phyloP scores from a whole-genome alignment of 2,329 filamentous ascomycete species.

The Xylariaceae sp. region DNA sequence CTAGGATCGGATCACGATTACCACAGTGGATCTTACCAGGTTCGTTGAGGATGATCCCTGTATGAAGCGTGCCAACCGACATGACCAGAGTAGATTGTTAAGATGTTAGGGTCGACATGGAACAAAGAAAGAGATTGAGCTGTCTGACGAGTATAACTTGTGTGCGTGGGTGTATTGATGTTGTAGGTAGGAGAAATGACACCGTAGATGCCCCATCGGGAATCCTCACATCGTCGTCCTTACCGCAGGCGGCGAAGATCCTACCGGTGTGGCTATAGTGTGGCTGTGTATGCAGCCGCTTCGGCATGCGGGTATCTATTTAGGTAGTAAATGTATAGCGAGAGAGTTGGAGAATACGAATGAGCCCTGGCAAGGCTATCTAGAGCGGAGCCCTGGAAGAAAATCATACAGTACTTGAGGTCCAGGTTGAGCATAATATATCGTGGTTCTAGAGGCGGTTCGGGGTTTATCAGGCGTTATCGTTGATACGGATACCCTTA shows the following conservation, averaged over 20 bases:
- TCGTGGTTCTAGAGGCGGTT: no score
- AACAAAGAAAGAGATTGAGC: not conserved
- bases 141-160: not conserved
- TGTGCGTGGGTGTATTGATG: not conserved
- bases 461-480: no score
- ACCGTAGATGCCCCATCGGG: not conserved
- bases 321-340: no score
- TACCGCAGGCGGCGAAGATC: not conserved
- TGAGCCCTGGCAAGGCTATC: no score
- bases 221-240: not conserved
- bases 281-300: constrained; percentile 23
- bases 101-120: not conserved
- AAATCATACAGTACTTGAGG: no score
- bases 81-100: constrained; percentile 5
- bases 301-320: no score
- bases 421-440: no score
- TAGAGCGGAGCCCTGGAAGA: no score
- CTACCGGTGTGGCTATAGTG: not conserved
- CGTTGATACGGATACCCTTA: no score
- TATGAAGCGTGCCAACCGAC: constrained; percentile 22
- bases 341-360: no score
- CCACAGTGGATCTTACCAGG: constrained; percentile 23
- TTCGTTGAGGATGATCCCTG: constrained; percentile 15
- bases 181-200: not conserved
- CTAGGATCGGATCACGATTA: constrained; percentile 17